Evolutionary conservation across 148 eudicot species (phyloP), one percentile per base, ranked within the genome.

Genomic region (Spergularia marina): DNA sequence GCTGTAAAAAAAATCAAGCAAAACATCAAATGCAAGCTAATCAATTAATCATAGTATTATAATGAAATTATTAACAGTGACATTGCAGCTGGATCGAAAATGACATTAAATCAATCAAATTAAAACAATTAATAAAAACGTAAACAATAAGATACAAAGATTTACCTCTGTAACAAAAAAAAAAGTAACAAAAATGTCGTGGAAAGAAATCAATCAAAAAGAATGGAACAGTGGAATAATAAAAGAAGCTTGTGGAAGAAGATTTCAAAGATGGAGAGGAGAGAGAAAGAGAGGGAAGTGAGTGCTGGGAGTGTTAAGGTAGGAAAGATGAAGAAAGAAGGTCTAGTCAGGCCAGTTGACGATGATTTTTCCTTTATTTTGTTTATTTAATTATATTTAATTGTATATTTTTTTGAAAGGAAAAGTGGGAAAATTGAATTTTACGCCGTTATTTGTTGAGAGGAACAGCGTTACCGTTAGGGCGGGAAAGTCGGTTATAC

Each of bases 71-170:
- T 30, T 39, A 76, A 76, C 61, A 80, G 71, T 77, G 79, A 77
- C 80, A 81, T 58, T 81, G 83, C 57, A 81, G 80, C 77, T 81
- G 69, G 83, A 81, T 81, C 80, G 80, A 81, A 72, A 81, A 67
- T 53, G 83, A 81, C 83, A 16, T 18, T 30, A 30, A 71, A 80
- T 76, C 76, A 44, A 49, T 39, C 53, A 25, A 74, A 68, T 54
- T 67, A 1, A 13, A 61, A 8, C 18, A 51, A 55, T 63, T 76
- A 40, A 44, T 8, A 73, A n/a, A 7, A 59, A 52, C 36, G 36
- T 0, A 70, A 40, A 36, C 10, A 12, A 53, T 12, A 4, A 68
- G 18, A 68, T 62, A 34, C 23, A 66, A 36, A 74, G 39, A 6
- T 13, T 44, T 44, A 62, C 71, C 34, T 21, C 11, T 30, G 39